Evolutionary conservation across 768 basidiomycete species (phyloP), one percentile per base, ranked within the genome.

Genomic region (Tephrocybe sp.): DNA sequence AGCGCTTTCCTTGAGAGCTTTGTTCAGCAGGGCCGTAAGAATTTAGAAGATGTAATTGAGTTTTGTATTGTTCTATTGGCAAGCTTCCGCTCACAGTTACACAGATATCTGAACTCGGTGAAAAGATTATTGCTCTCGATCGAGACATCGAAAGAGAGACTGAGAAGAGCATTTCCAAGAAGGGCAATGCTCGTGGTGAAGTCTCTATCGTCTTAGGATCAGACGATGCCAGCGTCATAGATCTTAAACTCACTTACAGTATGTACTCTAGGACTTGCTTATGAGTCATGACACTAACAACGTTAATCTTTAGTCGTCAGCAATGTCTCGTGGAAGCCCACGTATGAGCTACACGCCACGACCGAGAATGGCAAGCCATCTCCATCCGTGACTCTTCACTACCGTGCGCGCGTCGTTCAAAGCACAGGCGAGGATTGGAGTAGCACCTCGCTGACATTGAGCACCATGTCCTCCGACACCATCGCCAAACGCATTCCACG

Each of bases 401-500:
- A 84, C 56, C 77, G 78, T 21, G 81, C 82, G 0, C 67, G 71
- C 24, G 69, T 85, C 42, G 65, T 60, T 0, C 83, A 86, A 55
- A 62, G 61, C 54, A 82, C 83, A 0, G 83, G 83, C 11, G 84
- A 86, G 56, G 78, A 82, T 52, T 86, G 83, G 84, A 70, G 57
- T 19, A 66, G 74, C 50, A 69, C 77, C 1, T 52, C 69, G 1
- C 67, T 85, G 26, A 79, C 73, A 5, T 67, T 86, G 24, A 82
- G 77, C 63, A 83, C 82, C 1, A 73, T 73, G 18, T 63, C 67
- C 3, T 70, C 67, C 2, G 71, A 72, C 28, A 65, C 61, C 2
- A 44, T 64, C 2, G 61, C 51, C 38, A 68, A 64, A 52, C 62
- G 51, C 41, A 75, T 74, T 26, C 77, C 68, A 28, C 38, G 59